Evolutionary conservation across 2,329 filamentous ascomycete species (phyloP).

Genomic region (Alternaria alternata): DNA sequence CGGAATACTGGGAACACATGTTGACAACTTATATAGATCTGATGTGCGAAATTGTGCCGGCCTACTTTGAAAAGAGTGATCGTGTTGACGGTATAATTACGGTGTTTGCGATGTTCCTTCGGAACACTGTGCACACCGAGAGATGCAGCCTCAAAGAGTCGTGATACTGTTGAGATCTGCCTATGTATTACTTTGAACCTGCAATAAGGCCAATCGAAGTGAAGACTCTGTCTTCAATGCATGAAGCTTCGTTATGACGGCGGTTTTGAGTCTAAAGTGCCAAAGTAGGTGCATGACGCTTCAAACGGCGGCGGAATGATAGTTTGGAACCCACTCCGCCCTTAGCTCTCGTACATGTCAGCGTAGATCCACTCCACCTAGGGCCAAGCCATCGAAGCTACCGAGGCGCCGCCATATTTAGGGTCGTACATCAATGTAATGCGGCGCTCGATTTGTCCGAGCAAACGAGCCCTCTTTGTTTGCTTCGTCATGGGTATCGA

Average conservation of each 20-base stretch:
- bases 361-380: not conserved
- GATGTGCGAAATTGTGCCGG: not conserved
- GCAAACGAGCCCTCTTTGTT: not conserved
- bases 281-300: not conserved
- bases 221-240: not conserved
- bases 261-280: not conserved
- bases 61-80: not conserved
- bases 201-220: not conserved
- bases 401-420: not conserved
- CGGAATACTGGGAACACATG: not conserved
- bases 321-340: not conserved
- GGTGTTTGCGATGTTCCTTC: not conserved
- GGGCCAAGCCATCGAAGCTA: not conserved
- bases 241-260: not conserved
- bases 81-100: not conserved
- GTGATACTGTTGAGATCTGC: not conserved
- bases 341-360: not conserved
- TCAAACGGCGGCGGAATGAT: not conserved
- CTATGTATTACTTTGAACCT: not conserved
- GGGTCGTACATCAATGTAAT: not conserved
- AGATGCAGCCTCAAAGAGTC: not conserved
- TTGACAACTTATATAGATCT: not conserved
- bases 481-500: not conserved
- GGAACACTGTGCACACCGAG: not conserved
- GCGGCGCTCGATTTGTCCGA: too few relatives aligned